Conservation (phyloP, 2,329 filamentous ascomycete genomes). For the Diaporthe capsici region DNA sequence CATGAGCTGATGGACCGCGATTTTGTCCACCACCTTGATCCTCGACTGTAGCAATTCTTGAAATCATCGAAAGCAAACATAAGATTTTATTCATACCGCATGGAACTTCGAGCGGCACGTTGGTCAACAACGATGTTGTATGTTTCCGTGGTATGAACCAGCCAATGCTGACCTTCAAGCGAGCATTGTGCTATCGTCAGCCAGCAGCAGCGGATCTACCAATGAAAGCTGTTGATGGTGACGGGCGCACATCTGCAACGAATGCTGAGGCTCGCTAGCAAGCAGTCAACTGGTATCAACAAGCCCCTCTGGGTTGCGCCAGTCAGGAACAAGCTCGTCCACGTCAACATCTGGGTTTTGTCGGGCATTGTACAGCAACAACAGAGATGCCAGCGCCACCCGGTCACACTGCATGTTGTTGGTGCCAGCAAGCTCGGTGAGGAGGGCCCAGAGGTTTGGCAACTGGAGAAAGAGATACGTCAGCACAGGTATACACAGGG, state of each 20-base stretch:
- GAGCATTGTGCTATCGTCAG: not conserved
- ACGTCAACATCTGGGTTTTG: slow-evolving; percentile 10
- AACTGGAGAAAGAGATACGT: not conserved
- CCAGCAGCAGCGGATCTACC: not conserved
- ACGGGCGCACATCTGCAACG: not conserved
- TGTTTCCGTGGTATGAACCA: not conserved
- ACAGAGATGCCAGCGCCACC: slow-evolving; percentile 3
- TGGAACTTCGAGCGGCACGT: not conserved
- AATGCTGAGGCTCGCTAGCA: not conserved
- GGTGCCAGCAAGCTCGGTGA: slow-evolving; percentile 19
- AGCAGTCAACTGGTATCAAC: not conserved
- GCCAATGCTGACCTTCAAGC: not conserved
- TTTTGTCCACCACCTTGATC: not conserved
- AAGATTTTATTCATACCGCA: not conserved
- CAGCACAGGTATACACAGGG: not conserved
- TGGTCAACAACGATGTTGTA: not conserved
- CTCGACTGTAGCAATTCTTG: not conserved
- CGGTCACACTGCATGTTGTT: slow-evolving; percentile 19
- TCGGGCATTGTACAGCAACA: slow-evolving; percentile 7
- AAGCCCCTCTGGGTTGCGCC: slow-evolving; percentile 6
- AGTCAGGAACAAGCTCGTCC: slow-evolving; percentile 15
- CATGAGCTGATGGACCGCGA: too few relatives aligned
- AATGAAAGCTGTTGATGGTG: not conserved
- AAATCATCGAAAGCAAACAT: not conserved
- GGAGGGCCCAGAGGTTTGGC: slow-evolving; percentile 13